These are phyloP conservation scores for Lepidium sativum DNA, from an alignment of 345 rosid genomes.

Conservation along the genomic window DNA sequence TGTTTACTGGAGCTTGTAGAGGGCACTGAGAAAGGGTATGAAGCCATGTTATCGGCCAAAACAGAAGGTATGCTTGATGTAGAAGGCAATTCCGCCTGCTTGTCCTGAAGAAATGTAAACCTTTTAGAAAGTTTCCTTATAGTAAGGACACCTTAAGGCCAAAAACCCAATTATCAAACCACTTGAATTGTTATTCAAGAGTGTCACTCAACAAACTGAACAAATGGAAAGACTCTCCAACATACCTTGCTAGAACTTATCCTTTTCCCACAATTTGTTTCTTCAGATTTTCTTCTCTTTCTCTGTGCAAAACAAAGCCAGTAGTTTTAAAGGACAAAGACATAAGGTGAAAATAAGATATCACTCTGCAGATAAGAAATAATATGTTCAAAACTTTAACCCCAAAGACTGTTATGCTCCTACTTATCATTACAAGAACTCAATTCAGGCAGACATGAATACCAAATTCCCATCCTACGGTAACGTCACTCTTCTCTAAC, in stretches of 20 bases:
- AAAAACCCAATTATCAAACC: not conserved
- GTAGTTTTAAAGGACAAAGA: not conserved
- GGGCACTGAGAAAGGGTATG: conserved; percentile 43
- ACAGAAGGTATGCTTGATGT: conserved; percentile 36
- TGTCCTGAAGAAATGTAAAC: conserved; percentile 53
- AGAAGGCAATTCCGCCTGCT: conserved; percentile 52
- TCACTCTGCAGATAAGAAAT: not conserved
- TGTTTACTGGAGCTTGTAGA: conserved; percentile 37
- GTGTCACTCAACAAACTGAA: not conserved
- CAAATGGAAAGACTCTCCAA: not conserved
- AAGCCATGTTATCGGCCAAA: conserved; percentile 40
- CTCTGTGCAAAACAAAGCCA: conserved; percentile 40
- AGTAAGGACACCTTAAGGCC: not conserved
- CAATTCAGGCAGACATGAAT: not conserved
- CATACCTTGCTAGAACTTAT: conserved; percentile 59
- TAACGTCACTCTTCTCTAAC: not conserved
- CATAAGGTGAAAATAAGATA: not conserved
- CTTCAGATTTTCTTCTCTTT: conserved; percentile 84
- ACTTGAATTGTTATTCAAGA: not conserved
- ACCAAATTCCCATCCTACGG: not conserved
- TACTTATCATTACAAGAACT: no score
- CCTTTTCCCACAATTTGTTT: conserved; percentile 50
- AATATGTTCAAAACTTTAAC: not conserved
- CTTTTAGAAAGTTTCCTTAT: not conserved
- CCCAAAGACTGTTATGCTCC: not conserved